Conservation (phyloP, 257 asterid genomes). For the Nicotiana benthamiana region DNA sequence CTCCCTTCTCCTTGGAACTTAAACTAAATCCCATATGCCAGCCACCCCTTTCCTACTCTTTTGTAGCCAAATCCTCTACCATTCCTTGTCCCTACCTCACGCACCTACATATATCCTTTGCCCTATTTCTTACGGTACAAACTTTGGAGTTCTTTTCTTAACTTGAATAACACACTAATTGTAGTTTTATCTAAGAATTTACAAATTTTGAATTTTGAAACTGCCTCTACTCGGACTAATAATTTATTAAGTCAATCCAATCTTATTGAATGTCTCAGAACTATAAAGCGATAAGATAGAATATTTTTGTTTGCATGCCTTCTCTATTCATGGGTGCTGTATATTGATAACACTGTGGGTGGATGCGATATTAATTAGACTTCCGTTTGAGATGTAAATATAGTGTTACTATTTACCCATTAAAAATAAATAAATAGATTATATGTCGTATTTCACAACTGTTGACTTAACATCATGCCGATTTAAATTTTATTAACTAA, state of each 20-base stretch:
- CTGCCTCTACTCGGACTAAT: too few relatives aligned
- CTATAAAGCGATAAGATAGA: background rate
- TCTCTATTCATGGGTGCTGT: background rate
- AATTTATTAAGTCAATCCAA: too few relatives aligned
- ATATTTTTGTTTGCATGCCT: background rate
- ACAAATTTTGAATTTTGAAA: too few relatives aligned
- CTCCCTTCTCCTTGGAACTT: background rate
- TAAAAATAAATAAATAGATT: background rate
- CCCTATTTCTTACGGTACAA: background rate
- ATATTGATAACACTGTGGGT: background rate
- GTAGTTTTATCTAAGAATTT: background rate
- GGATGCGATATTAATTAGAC: too few relatives aligned
- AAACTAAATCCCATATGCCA: slow-evolving; percentile 1
- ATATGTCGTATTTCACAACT: background rate
- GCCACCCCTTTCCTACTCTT: background rate
- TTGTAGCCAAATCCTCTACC: background rate
- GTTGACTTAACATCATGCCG: background rate
- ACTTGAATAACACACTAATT: background rate
- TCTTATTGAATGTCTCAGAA: too few relatives aligned
- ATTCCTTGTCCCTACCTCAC: background rate
- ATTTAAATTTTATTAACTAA: background rate
- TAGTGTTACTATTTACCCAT: background rate
- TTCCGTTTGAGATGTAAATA: too few relatives aligned
- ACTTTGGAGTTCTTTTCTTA: background rate
- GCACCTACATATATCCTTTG: background rate